Base-by-base conservation (phyloP, 2,329 filamentous ascomycete genomes). In the Penicillium sp. region DNA sequence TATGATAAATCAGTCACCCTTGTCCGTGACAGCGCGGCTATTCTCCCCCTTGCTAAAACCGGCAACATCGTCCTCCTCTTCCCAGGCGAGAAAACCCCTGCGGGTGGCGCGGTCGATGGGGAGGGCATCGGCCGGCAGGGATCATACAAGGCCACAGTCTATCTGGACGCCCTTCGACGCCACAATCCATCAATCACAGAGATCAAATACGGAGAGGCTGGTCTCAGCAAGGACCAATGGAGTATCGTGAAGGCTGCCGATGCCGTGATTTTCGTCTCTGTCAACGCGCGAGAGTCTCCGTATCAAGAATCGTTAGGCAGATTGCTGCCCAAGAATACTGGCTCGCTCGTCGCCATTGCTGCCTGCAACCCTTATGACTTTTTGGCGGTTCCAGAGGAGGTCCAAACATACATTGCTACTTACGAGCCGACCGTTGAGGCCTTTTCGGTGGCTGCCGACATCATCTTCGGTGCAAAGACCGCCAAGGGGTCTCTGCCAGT, bases 301-400 rank as follows among this genome's bases (percentile, higher is more conserved):
- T 76, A 75, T 53, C 78, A 81, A 55, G 73, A 69, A 49, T 59
- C 62, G 0, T 60, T 79, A 11, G 77, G 73, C 0, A 60, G 72
- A 11, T 63, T 71, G n/a, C 66, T 79, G 20, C 67, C 71, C 20
- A 64, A 63, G 7, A 69, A 67, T 38, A 63, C 68, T 28, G 67
- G 67, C 5, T 73, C 69, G 8, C 49, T 79, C 41, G 73, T 81
- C 47, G 66, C 71, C 11, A 69, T 81, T 61, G 78, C 78, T 34
- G 77, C 75, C 4, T 78, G 76, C 57, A 77, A 73, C 62, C 78
- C 79, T 2, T 81, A 80, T 56, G 79, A 81, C 59, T 79, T 81
- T 28, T 64, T 81, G 4, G 70, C 77, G 22, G 72, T 73, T 10
- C 58, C 59, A 1, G 65, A 63, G 7, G 69, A 63, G 10, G 69